These are phyloP conservation scores for Cucurbita moschata DNA, from an alignment of 306 rosid species.

Conservation along the genomic window DNA sequence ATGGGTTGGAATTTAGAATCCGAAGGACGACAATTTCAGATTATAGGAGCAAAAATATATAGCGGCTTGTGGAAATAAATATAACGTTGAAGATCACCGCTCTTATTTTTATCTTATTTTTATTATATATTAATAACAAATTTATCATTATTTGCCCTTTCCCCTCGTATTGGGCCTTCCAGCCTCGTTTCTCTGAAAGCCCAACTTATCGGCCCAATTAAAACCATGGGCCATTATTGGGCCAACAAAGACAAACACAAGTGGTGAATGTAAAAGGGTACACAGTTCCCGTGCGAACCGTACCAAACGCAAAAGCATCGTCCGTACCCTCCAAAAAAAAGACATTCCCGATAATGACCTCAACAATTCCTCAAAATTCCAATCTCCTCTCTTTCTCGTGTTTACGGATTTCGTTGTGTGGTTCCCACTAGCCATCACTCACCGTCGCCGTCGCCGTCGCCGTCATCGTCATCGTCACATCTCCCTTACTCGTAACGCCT, in stretches of 20 bases:
- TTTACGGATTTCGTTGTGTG: conserved; percentile 31
- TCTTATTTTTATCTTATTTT: not conserved
- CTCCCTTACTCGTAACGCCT: not conserved
- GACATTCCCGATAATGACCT: conserved; percentile 32
- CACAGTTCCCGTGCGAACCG: conserved; percentile 24
- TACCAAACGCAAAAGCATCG: not conserved
- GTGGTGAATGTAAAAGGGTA: not conserved
- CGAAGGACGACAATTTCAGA: not conserved
- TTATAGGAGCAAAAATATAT: not conserved
- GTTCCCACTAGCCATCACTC: conserved; percentile 9
- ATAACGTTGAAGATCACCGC: not conserved
- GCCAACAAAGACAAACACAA: not conserved
- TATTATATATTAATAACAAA: not conserved
- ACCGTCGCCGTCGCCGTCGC: not conserved
- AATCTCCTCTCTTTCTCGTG: not conserved
- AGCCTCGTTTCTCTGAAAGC: not conserved
- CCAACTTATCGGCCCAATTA: not conserved
- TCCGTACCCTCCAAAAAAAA: conserved; percentile 11
- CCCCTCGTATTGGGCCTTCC: not conserved
- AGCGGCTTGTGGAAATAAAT: not conserved
- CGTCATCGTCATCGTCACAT: not conserved
- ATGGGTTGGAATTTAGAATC: not conserved
- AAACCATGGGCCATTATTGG: not conserved
- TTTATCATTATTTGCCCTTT: not conserved
- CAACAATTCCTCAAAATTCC: conserved; percentile 12